Evolutionary conservation across 495 filamentous ascomycete genomes (phyloP).

Genomic region (Bathelium albidoporum): DNA sequence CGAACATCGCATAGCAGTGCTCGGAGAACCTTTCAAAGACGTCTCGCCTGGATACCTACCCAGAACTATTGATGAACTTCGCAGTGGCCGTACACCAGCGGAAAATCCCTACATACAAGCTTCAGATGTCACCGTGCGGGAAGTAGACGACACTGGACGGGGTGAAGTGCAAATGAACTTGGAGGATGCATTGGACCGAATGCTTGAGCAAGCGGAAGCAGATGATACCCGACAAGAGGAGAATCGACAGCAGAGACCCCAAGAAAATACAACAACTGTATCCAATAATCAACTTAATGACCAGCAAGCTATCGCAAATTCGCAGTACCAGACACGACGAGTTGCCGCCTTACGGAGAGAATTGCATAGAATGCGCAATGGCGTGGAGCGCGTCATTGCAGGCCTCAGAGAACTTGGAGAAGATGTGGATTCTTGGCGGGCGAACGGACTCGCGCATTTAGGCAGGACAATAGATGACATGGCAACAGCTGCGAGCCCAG

Average conservation of each 20-base stretch:
- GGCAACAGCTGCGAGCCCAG: not conserved
- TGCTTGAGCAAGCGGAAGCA: conserved; percentile 22
- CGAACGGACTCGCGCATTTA: conserved; percentile 8
- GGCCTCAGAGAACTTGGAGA: conserved; percentile 23
- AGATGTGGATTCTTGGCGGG: conserved; percentile 11
- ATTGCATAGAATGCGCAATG: conserved; percentile 21
- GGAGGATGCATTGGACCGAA: conserved; percentile 28
- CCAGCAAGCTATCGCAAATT: conserved; percentile 8
- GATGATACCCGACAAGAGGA: conserved; percentile 10
- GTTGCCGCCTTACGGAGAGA: conserved; percentile 24
- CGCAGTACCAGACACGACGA: conserved; percentile 19
- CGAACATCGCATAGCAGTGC: conserved; percentile 31
- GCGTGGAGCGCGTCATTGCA: conserved; percentile 24
- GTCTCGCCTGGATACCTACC: conserved; percentile 34
- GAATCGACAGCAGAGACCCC: not conserved
- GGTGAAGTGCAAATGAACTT: conserved; percentile 6
- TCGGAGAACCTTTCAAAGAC: conserved; percentile 32
- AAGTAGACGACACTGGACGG: conserved; percentile 12
- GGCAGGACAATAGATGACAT: conserved; percentile 16
- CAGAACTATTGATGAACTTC: conserved; percentile 29
- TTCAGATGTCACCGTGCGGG: conserved; percentile 4
- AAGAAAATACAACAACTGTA: not conserved
- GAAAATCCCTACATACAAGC: not conserved
- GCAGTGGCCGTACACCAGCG: conserved; percentile 10
- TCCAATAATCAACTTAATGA: not conserved